Conservation (phyloP, 805 yeast genomes). For the Cyberlindnera nakhonratchasimensis region DNA sequence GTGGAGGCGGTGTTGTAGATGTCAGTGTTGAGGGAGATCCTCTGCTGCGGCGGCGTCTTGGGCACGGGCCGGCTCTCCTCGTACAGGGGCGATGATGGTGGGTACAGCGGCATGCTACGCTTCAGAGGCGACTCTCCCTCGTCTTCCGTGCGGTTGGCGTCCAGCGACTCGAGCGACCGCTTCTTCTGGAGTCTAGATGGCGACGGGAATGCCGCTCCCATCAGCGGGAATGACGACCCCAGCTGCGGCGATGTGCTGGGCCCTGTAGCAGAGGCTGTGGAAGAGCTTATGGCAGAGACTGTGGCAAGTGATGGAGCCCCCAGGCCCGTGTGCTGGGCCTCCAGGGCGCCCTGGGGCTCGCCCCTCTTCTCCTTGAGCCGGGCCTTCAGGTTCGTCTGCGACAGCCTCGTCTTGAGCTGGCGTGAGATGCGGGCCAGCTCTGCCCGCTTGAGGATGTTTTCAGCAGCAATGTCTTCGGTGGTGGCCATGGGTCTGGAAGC, state of each 20-base stretch:
- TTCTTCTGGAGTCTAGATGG: conserved; percentile 15
- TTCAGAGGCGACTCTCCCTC: conserved; percentile 22
- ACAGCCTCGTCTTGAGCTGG: conserved; percentile 39
- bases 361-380: conserved; percentile 17
- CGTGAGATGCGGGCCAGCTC: conserved; percentile 44
- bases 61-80: conserved; percentile 23
- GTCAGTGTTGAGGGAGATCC: conserved; percentile 23
- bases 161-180: conserved; percentile 22
- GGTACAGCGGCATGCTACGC: conserved; percentile 14
- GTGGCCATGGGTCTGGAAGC: conserved; percentile 13
- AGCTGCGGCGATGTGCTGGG: conserved; percentile 2
- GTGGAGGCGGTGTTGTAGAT: conserved; percentile 27
- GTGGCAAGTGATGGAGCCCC: neutral
- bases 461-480: conserved; percentile 40
- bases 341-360: neutral
- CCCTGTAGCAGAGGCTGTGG: conserved; percentile 7
- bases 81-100: conserved; percentile 29
- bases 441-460: conserved; percentile 42
- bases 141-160: conserved; percentile 24
- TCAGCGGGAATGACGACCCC: neutral
- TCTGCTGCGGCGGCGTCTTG: conserved; percentile 29
- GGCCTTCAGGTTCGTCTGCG: conserved; percentile 38
- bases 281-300: neutral
- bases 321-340: neutral
- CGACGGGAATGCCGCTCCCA: neutral